These are phyloP conservation scores for Strobilomyces echinocephalus DNA, from an alignment of 768 basidiomycete species.

Conservation along the genomic window DNA sequence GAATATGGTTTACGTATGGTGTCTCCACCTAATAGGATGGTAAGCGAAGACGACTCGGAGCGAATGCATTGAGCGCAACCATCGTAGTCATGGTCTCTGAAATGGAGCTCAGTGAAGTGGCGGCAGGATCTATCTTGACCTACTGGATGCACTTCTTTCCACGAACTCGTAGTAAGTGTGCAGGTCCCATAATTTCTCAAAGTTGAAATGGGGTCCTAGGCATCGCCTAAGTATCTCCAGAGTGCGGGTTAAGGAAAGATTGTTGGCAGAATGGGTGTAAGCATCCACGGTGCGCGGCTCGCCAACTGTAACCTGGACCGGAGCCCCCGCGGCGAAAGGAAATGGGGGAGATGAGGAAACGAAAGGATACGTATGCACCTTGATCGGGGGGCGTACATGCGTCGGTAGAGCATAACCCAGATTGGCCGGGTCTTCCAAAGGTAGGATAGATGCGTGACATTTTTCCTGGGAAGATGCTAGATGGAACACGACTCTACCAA, in stretches of 20 bases:
- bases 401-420: constrained; percentile 22
- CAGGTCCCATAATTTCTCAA: constrained; percentile 45
- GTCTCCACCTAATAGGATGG: constrained; percentile 31
- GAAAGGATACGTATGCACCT: constrained; percentile 34
- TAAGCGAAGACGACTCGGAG: neutral
- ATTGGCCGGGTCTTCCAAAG: constrained; percentile 20
- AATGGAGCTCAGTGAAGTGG: neutral
- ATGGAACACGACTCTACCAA: constrained; percentile 32
- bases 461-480: constrained; percentile 34
- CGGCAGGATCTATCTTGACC: constrained; percentile 5
- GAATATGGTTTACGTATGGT: constrained; percentile 39
- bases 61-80: constrained; percentile 17
- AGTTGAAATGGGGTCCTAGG: constrained; percentile 40
- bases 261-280: constrained; percentile 35
- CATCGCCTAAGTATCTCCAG: constrained; percentile 33
- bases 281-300: constrained; percentile 25
- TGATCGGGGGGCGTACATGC: constrained; percentile 26
- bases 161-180: constrained; percentile 43
- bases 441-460: constrained; percentile 29
- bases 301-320: constrained; percentile 22
- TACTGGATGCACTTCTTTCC: constrained; percentile 38
- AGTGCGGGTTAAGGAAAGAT: constrained; percentile 36
- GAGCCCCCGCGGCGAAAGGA: constrained; percentile 31
- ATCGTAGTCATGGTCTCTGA: constrained; percentile 42
- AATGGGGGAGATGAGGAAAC: constrained; percentile 35